Base-by-base conservation (phyloP, 1,139 yeast species). In the Dujonia santamariae region DNA sequence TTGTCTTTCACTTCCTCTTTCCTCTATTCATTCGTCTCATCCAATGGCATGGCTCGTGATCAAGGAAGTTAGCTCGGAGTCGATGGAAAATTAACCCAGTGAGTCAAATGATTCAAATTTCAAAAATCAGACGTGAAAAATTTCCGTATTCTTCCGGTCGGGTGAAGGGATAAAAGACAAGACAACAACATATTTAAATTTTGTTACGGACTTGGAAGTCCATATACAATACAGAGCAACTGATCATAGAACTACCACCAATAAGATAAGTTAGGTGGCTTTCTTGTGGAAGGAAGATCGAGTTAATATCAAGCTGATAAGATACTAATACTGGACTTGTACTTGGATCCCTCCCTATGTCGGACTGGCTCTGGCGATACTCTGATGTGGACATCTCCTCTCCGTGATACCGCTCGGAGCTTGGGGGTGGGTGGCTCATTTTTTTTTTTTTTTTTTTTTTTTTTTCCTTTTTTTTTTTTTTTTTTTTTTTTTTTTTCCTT, bases 361-460 rank as follows among this genome's bases (percentile, higher is more conserved):
- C n/a, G n/a, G n/a, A n/a, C n/a, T n/a, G n/a, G n/a, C n/a, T n/a
- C n/a, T n/a, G n/a, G n/a, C n/a, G n/a, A n/a, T 21, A 13, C 11
- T 19, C 22, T 19, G 7, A 9, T 9, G 7, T 19, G 22, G 9
- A 9, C 22, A 19, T 7, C 22, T 19, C 22, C 7, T 9, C 22
- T 19, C 8, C 7, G 22, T 19, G 12, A 19, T 28, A 19, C 30
- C 30, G 24, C 30, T 23, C 30, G n/a, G n/a, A n/a, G n/a, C n/a
- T n/a, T n/a, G n/a, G n/a, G n/a, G n/a, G 27, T 13, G 27, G 12
- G 17, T 25, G 27, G 27, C 27, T 6, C 26, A 7, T 4, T 14
- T 26, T 14, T 11, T 23, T 23, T 23, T 23, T 23, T 23, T 23
- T 23, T 23, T 16, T 12, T 18, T 14, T 8, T 9, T 28, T 28